These are phyloP conservation scores for Selaginella tamariscina DNA, from an alignment of 75 land plant genomes.

Conservation along the genomic window DNA sequence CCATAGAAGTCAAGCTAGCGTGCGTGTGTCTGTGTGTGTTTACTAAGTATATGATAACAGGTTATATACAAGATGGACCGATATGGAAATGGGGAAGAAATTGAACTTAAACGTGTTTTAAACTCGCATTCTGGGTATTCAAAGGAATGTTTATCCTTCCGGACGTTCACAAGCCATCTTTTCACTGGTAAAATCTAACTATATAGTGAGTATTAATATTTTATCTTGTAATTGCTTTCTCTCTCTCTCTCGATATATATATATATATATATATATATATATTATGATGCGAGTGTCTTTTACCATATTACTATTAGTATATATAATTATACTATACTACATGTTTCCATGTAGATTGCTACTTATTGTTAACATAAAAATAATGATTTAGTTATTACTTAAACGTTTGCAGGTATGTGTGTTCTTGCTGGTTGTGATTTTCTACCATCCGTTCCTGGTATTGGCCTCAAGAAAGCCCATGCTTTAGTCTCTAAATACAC, in stretches of 20 bases:
- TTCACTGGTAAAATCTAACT: conserved; percentile 14
- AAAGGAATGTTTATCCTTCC: neutral
- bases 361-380: neutral
- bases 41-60: conserved; percentile 25
- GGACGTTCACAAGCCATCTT: conserved; percentile 2
- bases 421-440: conserved; percentile 87
- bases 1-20: too few relatives aligned
- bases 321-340: too few relatives aligned
- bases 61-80: conserved; percentile 73
- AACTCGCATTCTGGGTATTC: neutral
- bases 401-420: conserved; percentile 60
- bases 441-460: conserved; percentile 66
- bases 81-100: conserved; percentile 77
- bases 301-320: too few relatives aligned
- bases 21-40: too few relatives aligned
- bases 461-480: conserved; percentile 59
- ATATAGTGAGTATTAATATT: too few relatives aligned
- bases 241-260: too few relatives aligned
- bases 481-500: conserved; percentile 55
- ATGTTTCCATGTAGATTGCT: too few relatives aligned
- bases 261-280: too few relatives aligned
- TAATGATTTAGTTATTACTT: neutral
- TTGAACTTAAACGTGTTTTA: neutral
- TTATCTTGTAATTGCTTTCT: too few relatives aligned
- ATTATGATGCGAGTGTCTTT: too few relatives aligned